A percentile compares a stretch with the other conserved stretches of the same genome.
These are phyloP conservation scores for Stachybotrys chartarum DNA, from an alignment of 2,329 filamentous ascomycete genomes.

Conservation along the genomic window DNA sequence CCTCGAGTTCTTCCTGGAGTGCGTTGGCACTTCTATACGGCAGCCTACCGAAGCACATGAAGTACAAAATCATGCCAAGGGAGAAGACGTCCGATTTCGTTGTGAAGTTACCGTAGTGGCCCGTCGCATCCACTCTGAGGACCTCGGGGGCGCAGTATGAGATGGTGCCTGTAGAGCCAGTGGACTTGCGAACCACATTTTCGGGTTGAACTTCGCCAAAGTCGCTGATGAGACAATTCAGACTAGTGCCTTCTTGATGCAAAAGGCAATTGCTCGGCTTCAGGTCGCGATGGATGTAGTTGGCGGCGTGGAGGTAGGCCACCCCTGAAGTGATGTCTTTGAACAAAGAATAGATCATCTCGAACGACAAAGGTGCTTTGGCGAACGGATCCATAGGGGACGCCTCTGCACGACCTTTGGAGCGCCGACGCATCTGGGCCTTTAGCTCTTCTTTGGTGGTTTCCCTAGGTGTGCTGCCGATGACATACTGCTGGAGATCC, in stretches of 20 bases:
- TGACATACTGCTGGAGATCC: slow-evolving; percentile 80
- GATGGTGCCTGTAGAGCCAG: slow-evolving; percentile 89
- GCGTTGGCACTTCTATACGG: slow-evolving; percentile 81
- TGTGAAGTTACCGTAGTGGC: slow-evolving; percentile 84
- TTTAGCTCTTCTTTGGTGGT: slow-evolving; percentile 80
- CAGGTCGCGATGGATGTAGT: slow-evolving; percentile 92
- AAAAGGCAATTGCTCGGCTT: slow-evolving; percentile 95
- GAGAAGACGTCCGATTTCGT: slow-evolving; percentile 99
- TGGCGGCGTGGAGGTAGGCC: slow-evolving; percentile 80
- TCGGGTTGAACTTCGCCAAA: slow-evolving; percentile 94
- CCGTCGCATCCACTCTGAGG: slow-evolving; percentile 58
- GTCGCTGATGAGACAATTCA: slow-evolving; percentile 86
- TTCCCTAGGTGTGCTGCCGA: slow-evolving; percentile 57
- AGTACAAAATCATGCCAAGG: slow-evolving; percentile 95
- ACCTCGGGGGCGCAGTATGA: slow-evolving; percentile 98
- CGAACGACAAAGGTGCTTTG: slow-evolving; percentile 54
- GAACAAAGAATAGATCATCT: slow-evolving; percentile 96
- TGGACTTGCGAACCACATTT: slow-evolving; percentile 75
- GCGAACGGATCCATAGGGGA: slow-evolving; percentile 38
- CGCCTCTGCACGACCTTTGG: slow-evolving; percentile 66
- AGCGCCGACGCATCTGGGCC: slow-evolving; percentile 74
- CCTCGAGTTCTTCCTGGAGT: slow-evolving; percentile 85
- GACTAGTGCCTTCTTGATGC: slow-evolving; percentile 63
- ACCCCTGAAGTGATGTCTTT: slow-evolving; percentile 89
- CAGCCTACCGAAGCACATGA: slow-evolving; percentile 88